phyloP scores from a whole-genome alignment of 139 green algal genomes.

The Diplosphaera chodatii region DNA sequence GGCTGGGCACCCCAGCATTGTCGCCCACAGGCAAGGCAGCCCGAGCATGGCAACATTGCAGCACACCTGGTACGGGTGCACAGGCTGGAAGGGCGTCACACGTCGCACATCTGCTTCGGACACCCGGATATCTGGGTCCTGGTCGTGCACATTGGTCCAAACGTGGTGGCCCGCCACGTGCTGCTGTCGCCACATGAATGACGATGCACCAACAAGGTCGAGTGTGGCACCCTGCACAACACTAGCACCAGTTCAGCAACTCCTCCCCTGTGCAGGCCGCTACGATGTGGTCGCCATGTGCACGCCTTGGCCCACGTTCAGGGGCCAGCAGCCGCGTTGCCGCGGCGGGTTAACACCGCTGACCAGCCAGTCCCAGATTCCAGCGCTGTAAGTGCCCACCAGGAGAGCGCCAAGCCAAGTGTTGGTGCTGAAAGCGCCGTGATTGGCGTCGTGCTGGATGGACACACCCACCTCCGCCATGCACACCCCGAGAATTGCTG shows the following conservation, averaged over 20 bases:
- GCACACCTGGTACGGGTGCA: slow-evolving; percentile 26
- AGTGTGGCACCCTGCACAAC: slow-evolving; percentile 33
- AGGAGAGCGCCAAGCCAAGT: slow-evolving; percentile 25
- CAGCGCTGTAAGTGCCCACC: background rate
- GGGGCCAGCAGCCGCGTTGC: no score
- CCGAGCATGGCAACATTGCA: no score
- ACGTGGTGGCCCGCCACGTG: slow-evolving; percentile 71
- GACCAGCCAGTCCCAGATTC: no score
- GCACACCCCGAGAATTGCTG: slow-evolving; percentile 38
- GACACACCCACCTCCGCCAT: slow-evolving; percentile 58
- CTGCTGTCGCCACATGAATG: slow-evolving; percentile 76
- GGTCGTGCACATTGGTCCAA: slow-evolving; percentile 60
- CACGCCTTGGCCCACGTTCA: no score
- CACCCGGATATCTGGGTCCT: slow-evolving; percentile 60
- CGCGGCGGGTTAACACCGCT: no score
- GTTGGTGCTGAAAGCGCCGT: slow-evolving; percentile 48
- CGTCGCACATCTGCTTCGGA: slow-evolving; percentile 49
- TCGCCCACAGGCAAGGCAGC: no score
- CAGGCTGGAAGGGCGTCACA: slow-evolving; percentile 39
- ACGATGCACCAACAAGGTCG: slow-evolving; percentile 58
- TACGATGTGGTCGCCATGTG: no score
- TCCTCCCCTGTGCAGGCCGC: no score
- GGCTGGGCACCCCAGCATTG: no score
- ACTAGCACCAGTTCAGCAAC: no score
- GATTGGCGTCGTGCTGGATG: slow-evolving; percentile 66